Evolutionary conservation across 1,284 basidiomycete species (phyloP), one percentile per base, ranked within the genome.

Genomic region (Schizopora paradoxa): DNA sequence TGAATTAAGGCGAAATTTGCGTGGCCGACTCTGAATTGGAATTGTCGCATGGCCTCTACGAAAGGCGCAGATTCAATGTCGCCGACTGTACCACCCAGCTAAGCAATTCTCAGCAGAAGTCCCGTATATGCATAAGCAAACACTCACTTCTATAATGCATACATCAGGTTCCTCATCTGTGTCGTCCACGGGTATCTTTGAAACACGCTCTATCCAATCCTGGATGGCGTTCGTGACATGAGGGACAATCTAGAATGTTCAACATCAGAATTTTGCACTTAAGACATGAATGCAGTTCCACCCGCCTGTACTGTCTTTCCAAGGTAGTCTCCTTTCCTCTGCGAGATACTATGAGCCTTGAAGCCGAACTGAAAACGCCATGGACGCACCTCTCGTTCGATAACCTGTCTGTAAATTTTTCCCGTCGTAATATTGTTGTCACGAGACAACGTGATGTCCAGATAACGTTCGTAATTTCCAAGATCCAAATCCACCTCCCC

Each of bases 351-450:
- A 29, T 49, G 19, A 45, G 26, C 31, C 37, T 3, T 26, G 33
- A 19, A 36, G 11, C 22, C 31, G n/a, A 38, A 5, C 41, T 13
- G 22, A 11, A 25, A 25, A 18, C 41, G 28, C 28, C 25, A 47
- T 38, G 26, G 4, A 69, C 85, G 47, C 49, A 91, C 91, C 86
- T 99, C 95, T 65, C 88, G 92, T 62, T 98, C 94, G 54, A 99
- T 99, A 45, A 99, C 95, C 58, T 98, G 83, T 51, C 85, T 78
- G 66, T 99, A 99, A 47, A 99, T 93, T 72, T 99, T 99, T 40
- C 95, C 95, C 2, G 95, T 99, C 21, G 95, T 99, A 60, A 99
- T 91, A 66, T 99, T 99, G 72, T 99, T 98, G 63, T 99, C 92
- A 51, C 85, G 79, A 35, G 88, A 87, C 29, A 99, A 74, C 0